These are phyloP conservation scores for Prosopis cineraria DNA, from an alignment of 306 rosid species.

Conservation along the genomic window DNA sequence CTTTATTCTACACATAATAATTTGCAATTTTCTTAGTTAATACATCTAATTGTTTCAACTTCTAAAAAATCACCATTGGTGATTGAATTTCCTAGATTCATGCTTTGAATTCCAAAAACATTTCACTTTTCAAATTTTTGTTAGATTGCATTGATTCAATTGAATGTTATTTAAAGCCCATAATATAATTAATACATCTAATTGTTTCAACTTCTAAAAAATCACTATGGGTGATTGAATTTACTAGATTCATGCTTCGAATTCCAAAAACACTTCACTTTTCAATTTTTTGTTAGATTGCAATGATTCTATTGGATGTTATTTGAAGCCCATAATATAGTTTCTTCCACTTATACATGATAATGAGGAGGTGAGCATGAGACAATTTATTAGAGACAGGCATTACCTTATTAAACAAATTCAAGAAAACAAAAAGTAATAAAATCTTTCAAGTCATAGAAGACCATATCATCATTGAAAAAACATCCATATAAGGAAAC, in stretches of 20 bases:
- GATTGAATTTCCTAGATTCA: slow-evolving; percentile 3
- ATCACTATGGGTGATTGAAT: too few species aligned
- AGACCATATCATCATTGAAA: background rate
- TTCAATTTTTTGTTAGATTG: background rate
- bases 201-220: too few species aligned
- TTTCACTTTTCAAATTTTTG: background rate
- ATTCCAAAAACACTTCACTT: background rate
- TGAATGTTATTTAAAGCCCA: background rate
- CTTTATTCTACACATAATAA: background rate
- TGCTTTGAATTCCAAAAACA: slow-evolving; percentile 13
- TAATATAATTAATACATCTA: background rate
- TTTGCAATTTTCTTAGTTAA: background rate
- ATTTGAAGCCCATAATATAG: background rate
- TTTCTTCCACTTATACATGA: slow-evolving; percentile 15
- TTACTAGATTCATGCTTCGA: too few species aligned
- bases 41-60: slow-evolving; percentile 24
- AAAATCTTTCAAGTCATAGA: background rate
- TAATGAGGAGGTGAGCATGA: background rate
- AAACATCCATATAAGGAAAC: background rate
- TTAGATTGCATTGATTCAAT: background rate
- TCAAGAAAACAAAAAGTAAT: background rate
- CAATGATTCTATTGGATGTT: background rate
- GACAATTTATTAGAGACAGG: background rate
- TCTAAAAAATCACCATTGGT: background rate
- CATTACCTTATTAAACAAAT: background rate